These are phyloP conservation scores for Orychophragmus violaceus DNA, from an alignment of 345 rosid genomes.

Conservation along the genomic window DNA sequence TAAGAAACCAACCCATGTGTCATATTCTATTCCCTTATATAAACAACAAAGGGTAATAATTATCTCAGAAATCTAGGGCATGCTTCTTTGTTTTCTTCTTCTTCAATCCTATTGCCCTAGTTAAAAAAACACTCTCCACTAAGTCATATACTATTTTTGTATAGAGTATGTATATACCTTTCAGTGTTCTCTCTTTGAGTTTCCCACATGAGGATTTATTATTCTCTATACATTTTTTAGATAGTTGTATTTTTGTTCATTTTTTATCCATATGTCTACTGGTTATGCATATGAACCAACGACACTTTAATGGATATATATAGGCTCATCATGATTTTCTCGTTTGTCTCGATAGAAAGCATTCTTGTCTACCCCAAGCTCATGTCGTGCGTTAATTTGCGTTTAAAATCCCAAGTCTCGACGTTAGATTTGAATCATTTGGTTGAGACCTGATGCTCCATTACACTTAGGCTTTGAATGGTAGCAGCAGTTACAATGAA, in stretches of 20 bases:
- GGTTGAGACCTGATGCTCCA: background rate
- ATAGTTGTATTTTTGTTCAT: background rate
- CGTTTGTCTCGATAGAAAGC: slow-evolving; percentile 25
- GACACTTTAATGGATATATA: slow-evolving; percentile 17
- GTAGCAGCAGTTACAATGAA: too few relatives aligned
- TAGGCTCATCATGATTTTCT: slow-evolving; percentile 24
- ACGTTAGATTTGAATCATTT: background rate
- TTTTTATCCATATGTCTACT: slow-evolving; percentile 13
- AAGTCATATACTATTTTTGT: slow-evolving; percentile 19
- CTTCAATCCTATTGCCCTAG: background rate
- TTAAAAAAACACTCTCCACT: slow-evolving; percentile 4
- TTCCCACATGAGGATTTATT: slow-evolving; percentile 3
- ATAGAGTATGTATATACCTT: slow-evolving; percentile 2
- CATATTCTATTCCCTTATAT: slow-evolving; percentile 26
- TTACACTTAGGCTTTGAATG: too few relatives aligned
- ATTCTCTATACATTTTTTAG: slow-evolving; percentile 1
- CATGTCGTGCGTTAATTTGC: background rate
- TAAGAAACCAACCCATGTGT: slow-evolving; percentile 23
- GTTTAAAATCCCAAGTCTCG: slow-evolving; percentile 1
- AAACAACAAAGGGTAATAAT: slow-evolving; percentile 27
- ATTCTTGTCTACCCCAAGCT: slow-evolving; percentile 15
- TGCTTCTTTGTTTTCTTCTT: slow-evolving; percentile 26
- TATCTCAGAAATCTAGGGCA: slow-evolving; percentile 30
- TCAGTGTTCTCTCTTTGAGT: slow-evolving; percentile 14
- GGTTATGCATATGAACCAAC: slow-evolving; percentile 23